Conservation (phyloP, 352 stramenopile genomes). For the Globisporangium okanoganense region DNA sequence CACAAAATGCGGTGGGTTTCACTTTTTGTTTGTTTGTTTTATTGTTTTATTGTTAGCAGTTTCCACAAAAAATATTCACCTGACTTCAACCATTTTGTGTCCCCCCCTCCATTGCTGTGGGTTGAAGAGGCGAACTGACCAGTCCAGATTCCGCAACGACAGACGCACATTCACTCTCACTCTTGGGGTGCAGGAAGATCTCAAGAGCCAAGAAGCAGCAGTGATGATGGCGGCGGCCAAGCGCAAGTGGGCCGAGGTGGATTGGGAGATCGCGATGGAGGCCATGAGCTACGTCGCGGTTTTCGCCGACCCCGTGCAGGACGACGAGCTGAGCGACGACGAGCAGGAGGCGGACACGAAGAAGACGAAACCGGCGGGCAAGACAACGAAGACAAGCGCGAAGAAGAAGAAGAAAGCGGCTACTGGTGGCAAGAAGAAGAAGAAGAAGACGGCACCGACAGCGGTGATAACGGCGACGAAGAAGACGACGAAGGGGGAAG, state of each 20-base stretch:
- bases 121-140: background rate
- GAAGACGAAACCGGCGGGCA: background rate
- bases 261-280: slow-evolving; percentile 66
- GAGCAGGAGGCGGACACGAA: slow-evolving; percentile 10
- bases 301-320: slow-evolving; percentile 23
- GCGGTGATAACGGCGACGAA: background rate
- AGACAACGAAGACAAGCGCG: slow-evolving; percentile 1
- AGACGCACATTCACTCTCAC: background rate
- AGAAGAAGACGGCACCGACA: background rate
- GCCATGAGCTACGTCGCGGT: slow-evolving; percentile 68
- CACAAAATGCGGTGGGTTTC: too few species aligned
- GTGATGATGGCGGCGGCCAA: slow-evolving; percentile 19
- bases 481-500: background rate
- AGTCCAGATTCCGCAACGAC: background rate
- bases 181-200: background rate
- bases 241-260: slow-evolving; percentile 64
- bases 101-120: background rate
- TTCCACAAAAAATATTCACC: too few species aligned
- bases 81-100: background rate
- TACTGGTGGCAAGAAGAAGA: slow-evolving; percentile 8
- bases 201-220: background rate
- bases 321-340: background rate
- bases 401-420: slow-evolving; percentile 9
- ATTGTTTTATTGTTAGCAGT: too few species aligned
- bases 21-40: too few species aligned